Evolutionary conservation across 129 eudicot genomes (phyloP).

Genomic region (Ambrosia artemisiifolia): DNA sequence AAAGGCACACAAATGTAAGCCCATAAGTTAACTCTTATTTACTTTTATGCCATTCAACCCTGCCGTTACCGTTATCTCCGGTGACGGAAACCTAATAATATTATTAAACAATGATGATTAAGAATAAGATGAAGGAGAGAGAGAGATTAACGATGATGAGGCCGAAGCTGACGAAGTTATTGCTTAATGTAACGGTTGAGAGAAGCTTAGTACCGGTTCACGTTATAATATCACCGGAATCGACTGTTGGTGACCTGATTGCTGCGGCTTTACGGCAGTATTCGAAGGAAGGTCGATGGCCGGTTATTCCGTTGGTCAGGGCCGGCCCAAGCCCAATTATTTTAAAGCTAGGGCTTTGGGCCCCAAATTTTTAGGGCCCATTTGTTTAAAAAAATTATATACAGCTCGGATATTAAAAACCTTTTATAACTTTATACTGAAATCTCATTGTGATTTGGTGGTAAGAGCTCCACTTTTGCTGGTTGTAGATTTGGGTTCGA

Average conservation of each 20-base stretch:
- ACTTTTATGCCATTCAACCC: conserved; percentile 24
- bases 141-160: conserved; percentile 32
- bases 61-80: conserved; percentile 42
- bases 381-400: no score
- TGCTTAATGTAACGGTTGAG: conserved; percentile 71
- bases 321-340: no score
- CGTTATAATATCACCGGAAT: conserved; percentile 65
- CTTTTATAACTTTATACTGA: no score
- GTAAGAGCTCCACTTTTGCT: no score
- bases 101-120: conserved; percentile 39
- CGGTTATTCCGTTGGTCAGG: conserved; percentile 36
- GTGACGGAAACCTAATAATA: conserved; percentile 13
- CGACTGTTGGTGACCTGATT: conserved; percentile 62
- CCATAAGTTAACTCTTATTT: background rate
- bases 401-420: no score
- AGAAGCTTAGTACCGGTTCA: conserved; percentile 71
- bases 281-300: conserved; percentile 68
- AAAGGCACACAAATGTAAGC: conserved; percentile 1
- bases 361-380: no score
- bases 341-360: no score
- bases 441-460: no score
- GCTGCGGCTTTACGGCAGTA: conserved; percentile 60
- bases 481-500: no score
- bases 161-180: conserved; percentile 62
- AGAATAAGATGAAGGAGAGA: conserved; percentile 48